Evolutionary conservation across 2,329 filamentous ascomycete species (phyloP), one percentile per base, ranked within the genome.

Genomic region (Stemphylium beticola): DNA sequence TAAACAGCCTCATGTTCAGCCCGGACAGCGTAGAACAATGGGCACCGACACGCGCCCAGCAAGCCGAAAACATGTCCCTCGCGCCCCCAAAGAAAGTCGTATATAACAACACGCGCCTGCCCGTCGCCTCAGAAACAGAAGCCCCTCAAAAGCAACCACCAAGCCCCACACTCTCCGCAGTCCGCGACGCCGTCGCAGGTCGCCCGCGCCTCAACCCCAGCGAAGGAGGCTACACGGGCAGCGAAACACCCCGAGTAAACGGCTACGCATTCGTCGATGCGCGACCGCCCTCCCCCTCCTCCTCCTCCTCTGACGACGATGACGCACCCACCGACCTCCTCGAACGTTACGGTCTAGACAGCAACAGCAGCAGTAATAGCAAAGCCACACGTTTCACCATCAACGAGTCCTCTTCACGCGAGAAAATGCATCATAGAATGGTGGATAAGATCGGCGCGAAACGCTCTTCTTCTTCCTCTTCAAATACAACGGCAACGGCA

Each of bases 251-350:
- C 0, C 84, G 91, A 2, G 91, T 98, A 0, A 96, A 96, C 60
- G 95, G 95, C 1, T 99, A 97, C 73, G 85, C 92, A 0, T 98
- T 96, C 75, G 93, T 99, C 32, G 92, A 96, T 64, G 92, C 96
- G 52, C 91, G 96, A 20, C 92, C 96, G 61, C 92, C 96, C 53
- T 90, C 89, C 36, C 83, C 85, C 52, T 90, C 89, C 37, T 83
- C 85, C 0, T 73, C 85, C 0, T 73, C 76, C 39, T 6, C 76
- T 39, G 72, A 74, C 38, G 72, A 75, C 22, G 72, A 71, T 12
- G 71, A 74, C 42, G 73, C 73, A 9, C 74, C 74, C 3, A 72
- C 68, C 32, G 73, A 75, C 36, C 61, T 81, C 1, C 66, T 81
- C 1, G 74, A 83, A n/a, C 76, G 77, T 36, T 74, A 77, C 26